A percentile compares a stretch with the other conserved stretches of the same genome.
These are phyloP conservation scores for Aspergillus sclerotiicarbonarius DNA, from an alignment of 495 filamentous ascomycete species.

Conservation along the genomic window DNA sequence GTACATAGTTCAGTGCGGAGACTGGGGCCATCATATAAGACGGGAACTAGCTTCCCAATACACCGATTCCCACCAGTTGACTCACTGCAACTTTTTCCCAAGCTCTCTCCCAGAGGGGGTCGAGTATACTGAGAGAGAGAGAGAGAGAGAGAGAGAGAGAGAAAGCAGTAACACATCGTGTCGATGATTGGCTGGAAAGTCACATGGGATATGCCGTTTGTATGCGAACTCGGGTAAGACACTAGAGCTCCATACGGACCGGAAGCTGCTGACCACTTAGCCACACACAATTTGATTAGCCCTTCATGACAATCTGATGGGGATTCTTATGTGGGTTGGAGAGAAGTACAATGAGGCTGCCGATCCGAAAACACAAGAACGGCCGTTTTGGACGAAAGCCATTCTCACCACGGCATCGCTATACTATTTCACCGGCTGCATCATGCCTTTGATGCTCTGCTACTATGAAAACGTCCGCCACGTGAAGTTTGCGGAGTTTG, in stretches of 20 bases:
- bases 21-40: conserved; percentile 29
- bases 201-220: conserved; percentile 16
- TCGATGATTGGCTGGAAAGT: conserved; percentile 6
- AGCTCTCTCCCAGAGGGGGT: not conserved
- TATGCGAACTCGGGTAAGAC: conserved; percentile 8
- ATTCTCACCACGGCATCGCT: conserved; percentile 29
- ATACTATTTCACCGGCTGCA: conserved; percentile 27
- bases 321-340: conserved; percentile 35
- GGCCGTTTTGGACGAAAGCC: conserved; percentile 10
- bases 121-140: conserved; percentile 7
- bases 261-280: not conserved
- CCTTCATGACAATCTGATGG: conserved; percentile 36
- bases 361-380: conserved; percentile 19
- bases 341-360: conserved; percentile 27
- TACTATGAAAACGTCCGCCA: conserved; percentile 22
- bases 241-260: not conserved
- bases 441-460: conserved; percentile 16
- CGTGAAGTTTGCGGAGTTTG: conserved; percentile 12
- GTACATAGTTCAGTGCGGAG: conserved; percentile 30
- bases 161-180: not conserved
- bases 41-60: conserved; percentile 6
- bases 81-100: conserved; percentile 8
- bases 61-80: conserved; percentile 2
- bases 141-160: conserved; percentile 7
- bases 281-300: conserved; percentile 40